Conservation (phyloP, 2,329 filamentous ascomycete species). For the Diaporthe sp. region DNA sequence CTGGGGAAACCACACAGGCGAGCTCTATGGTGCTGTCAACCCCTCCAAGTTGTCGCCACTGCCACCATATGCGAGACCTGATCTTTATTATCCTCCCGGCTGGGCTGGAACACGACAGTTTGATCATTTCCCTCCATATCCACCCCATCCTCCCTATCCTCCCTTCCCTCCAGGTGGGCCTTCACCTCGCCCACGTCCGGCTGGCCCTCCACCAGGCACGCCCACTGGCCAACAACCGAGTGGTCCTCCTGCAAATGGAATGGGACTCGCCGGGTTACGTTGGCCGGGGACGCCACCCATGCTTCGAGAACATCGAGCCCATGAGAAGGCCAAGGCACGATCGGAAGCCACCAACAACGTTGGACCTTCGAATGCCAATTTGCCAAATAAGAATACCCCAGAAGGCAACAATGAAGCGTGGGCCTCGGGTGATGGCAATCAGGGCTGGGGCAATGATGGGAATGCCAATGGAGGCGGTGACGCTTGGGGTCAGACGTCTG, state of each 20-base stretch:
- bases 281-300: background rate
- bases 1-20: slow-evolving; percentile 62
- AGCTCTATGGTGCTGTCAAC: slow-evolving; percentile 51
- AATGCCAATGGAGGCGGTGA: slow-evolving; percentile 5
- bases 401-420: background rate
- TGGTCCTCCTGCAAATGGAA: slow-evolving; percentile 7
- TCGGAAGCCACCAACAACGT: slow-evolving; percentile 27
- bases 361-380: background rate
- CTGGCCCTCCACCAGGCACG: slow-evolving; percentile 12
- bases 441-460: slow-evolving; percentile 6
- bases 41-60: slow-evolving; percentile 21
- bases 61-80: slow-evolving; percentile 8
- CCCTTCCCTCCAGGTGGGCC: background rate
- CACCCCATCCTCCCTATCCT: background rate
- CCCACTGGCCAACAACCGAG: background rate
- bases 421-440: background rate
- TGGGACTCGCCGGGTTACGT: slow-evolving; percentile 19
- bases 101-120: background rate
- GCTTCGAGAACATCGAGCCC: background rate
- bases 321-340: background rate
- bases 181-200: background rate
- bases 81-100: background rate
- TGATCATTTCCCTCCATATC: slow-evolving; percentile 7
- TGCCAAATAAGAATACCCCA: background rate
- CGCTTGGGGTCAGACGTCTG: background rate